These are phyloP conservation scores for Protomyces lactucae-debilis DNA, from an alignment of 1,139 yeast species.

Conservation along the genomic window DNA sequence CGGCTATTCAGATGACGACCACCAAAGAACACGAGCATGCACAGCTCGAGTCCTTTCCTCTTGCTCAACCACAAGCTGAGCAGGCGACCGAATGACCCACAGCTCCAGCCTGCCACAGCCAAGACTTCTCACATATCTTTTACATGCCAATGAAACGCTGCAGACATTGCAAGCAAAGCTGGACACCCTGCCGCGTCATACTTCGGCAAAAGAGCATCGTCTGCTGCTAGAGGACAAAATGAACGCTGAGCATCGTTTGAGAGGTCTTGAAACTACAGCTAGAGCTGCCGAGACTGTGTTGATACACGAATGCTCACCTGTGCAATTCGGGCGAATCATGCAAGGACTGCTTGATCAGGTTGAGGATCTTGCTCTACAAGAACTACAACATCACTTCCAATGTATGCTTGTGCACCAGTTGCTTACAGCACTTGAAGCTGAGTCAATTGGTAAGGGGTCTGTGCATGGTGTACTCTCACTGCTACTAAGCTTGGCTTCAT, in stretches of 20 bases:
- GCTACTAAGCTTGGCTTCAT: background rate
- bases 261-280: background rate
- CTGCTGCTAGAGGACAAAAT: background rate
- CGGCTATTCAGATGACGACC: no score
- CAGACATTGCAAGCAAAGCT: background rate
- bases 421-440: background rate
- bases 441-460: background rate
- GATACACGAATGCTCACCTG: background rate
- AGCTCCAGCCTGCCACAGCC: background rate
- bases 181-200: background rate
- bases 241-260: background rate
- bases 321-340: background rate
- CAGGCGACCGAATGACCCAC: background rate
- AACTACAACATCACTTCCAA: background rate
- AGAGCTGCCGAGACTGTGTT: background rate
- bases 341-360: background rate
- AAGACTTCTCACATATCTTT: background rate
- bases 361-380: background rate
- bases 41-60: background rate
- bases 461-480: no score
- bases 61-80: background rate
- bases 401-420: background rate
- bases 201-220: background rate
- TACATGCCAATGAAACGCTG: background rate
- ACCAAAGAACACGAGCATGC: no score